These are phyloP conservation scores for Mycena venus DNA, from an alignment of 768 basidiomycete species.

Conservation along the genomic window DNA sequence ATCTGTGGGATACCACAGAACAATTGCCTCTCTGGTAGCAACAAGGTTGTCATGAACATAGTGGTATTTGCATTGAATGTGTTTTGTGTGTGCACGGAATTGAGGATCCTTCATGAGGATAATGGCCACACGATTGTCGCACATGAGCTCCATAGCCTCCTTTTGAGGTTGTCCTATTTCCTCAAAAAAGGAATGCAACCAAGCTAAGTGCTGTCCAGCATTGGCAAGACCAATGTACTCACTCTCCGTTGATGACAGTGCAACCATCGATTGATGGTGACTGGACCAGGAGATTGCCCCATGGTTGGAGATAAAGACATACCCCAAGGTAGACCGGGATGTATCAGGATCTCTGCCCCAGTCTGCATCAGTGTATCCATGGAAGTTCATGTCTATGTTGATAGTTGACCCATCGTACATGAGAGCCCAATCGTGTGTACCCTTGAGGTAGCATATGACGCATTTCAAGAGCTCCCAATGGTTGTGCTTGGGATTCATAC, in stretches of 20 bases:
- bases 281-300: conserved; percentile 1
- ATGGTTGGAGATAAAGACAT: not conserved
- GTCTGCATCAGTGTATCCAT: not conserved
- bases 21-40: not conserved
- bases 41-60: not conserved
- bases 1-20: not conserved
- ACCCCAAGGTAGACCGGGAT: not conserved
- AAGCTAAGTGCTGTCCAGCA: not conserved
- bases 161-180: not conserved
- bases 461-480: not conserved
- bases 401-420: not conserved
- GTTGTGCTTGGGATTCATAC: not conserved
- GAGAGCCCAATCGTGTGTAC: not conserved
- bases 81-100: conserved; percentile 4
- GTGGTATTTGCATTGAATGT: conserved; percentile 7
- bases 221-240: not conserved
- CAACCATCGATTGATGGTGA: not conserved
- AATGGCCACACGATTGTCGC: not conserved
- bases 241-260: not conserved
- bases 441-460: not conserved
- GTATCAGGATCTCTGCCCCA: not conserved
- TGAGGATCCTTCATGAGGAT: conserved; percentile 3
- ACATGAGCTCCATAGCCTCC: not conserved
- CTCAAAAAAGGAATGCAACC: not conserved
- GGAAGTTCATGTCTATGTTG: not conserved